phyloP scores from a whole-genome alignment of 768 basidiomycete species.

The Chalciporus sphaerocephalus region DNA sequence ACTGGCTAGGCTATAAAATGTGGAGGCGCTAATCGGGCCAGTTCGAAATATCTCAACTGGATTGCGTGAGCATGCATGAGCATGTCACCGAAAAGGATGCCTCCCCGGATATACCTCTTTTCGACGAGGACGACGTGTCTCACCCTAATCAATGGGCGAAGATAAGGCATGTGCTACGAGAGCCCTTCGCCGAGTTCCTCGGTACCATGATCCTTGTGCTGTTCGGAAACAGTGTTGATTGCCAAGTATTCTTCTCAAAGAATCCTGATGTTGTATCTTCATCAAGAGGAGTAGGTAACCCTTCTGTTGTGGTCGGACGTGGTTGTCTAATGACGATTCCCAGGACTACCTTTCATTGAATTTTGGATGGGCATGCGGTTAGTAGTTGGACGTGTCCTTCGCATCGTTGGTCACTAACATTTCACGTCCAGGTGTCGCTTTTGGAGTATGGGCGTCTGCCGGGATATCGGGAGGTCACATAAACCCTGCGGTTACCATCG shows the following conservation, averaged over 20 bases:
- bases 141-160: slow-evolving; percentile 49
- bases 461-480: slow-evolving; percentile 68
- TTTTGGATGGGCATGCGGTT: slow-evolving; percentile 23
- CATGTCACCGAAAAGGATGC: neutral
- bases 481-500: slow-evolving; percentile 66
- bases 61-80: neutral
- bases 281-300: slow-evolving; percentile 46
- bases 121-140: slow-evolving; percentile 1
- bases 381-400: neutral
- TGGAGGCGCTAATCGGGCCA: neutral
- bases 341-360: slow-evolving; percentile 17
- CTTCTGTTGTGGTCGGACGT: no score
- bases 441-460: slow-evolving; percentile 61
- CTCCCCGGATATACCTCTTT: neutral
- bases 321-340: neutral
- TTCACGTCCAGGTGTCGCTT: slow-evolving; percentile 38
- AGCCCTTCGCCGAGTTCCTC: slow-evolving; percentile 59
- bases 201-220: slow-evolving; percentile 51
- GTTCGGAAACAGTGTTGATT: slow-evolving; percentile 52
- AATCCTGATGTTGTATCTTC: slow-evolving; percentile 39
- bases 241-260: slow-evolving; percentile 47
- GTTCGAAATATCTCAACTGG: neutral
- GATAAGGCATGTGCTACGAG: slow-evolving; percentile 46
- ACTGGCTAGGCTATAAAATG: slow-evolving; percentile 2
- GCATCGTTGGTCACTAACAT: slow-evolving; percentile 1